Conservation (phyloP, 768 basidiomycete genomes). For the Rhodosporidiobolus odoratus region DNA sequence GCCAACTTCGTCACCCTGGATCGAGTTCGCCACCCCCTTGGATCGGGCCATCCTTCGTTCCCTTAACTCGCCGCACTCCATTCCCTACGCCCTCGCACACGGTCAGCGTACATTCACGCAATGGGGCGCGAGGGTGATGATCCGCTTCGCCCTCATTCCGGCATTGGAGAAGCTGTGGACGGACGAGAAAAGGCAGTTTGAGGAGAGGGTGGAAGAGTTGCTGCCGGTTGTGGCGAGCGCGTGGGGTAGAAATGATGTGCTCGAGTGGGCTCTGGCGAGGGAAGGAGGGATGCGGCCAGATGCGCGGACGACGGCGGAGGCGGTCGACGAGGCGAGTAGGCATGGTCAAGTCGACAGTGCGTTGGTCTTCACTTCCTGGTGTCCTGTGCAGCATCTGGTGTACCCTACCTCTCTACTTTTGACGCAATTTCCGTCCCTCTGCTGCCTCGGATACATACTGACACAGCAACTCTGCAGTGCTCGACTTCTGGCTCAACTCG, state of each 20-base stretch:
- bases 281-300: conserved; percentile 55
- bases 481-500: conserved; percentile 69
- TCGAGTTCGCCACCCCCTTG: conserved; percentile 56
- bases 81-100: conserved; percentile 58
- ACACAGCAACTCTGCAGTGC: conserved; percentile 48
- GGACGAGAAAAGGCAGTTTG: conserved; percentile 51
- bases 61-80: conserved; percentile 57
- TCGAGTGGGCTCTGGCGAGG: conserved; percentile 75
- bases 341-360: conserved; percentile 61
- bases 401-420: too few relatives aligned
- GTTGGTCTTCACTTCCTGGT: not conserved
- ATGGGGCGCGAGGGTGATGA: conserved; percentile 60
- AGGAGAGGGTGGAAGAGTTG: conserved; percentile 41
- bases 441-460: too few relatives aligned
- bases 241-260: conserved; percentile 64
- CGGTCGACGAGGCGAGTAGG: conserved; percentile 72
- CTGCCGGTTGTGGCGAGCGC: conserved; percentile 73
- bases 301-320: conserved; percentile 54
- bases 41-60: conserved; percentile 63
- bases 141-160: conserved; percentile 70
- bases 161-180: conserved; percentile 62
- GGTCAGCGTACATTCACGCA: conserved; percentile 60
- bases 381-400: too few relatives aligned
- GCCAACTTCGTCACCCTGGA: conserved; percentile 64
- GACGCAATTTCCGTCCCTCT: not conserved